Conservation (phyloP, 345 rosid species). For the Capsella bursapastoris region DNA sequence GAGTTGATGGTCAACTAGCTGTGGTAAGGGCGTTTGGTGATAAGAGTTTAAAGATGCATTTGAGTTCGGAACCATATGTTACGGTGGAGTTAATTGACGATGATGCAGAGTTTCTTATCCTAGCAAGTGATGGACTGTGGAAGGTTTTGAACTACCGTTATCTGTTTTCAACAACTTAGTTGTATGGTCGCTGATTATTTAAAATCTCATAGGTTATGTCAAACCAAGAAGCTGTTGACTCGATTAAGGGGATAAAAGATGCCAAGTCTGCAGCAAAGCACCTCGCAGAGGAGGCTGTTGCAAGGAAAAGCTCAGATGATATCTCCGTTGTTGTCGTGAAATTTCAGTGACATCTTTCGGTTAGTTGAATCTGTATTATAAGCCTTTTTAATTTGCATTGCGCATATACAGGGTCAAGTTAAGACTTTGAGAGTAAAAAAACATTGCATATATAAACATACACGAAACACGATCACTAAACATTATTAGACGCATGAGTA, state of each 20-base stretch:
- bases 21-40: conserved; percentile 98
- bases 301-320: conserved; percentile 79
- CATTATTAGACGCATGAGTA: conserved; percentile 20
- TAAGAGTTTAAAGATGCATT: conserved; percentile 82
- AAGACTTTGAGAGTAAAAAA: not conserved
- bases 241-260: conserved; percentile 70
- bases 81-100: conserved; percentile 57
- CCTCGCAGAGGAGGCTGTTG: conserved; percentile 81
- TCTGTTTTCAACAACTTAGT: conserved; percentile 20
- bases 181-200: conserved; percentile 17
- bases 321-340: conserved; percentile 85
- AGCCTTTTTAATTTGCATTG: conserved; percentile 4
- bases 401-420: not conserved
- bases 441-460: conserved; percentile 16
- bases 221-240: conserved; percentile 83
- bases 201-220: conserved; percentile 67
- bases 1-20: conserved; percentile 93
- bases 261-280: conserved; percentile 82
- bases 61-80: conserved; percentile 89
- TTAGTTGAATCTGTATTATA: conserved; percentile 31
- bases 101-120: conserved; percentile 67
- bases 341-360: conserved; percentile 53
- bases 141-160: conserved; percentile 54
- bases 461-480: conserved; percentile 8
- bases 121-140: conserved; percentile 97